Percentiles rank a stretch among this genome's conserved stretches.
phyloP scores from a whole-genome alignment of 2,329 filamentous ascomycete species.

The Westerdykella ornata region DNA sequence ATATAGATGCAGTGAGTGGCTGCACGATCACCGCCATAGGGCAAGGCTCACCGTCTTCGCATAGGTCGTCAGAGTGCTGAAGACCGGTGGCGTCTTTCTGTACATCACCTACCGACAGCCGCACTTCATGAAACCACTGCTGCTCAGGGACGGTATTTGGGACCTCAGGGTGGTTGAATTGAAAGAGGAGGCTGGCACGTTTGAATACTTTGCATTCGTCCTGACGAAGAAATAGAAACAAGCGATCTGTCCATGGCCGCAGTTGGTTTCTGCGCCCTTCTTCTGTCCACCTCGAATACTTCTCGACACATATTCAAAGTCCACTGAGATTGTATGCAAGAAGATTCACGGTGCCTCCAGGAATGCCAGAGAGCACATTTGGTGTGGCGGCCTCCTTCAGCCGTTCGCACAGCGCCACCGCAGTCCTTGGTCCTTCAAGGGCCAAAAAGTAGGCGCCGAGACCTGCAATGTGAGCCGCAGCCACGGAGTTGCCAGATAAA shows the following conservation, averaged over 20 bases:
- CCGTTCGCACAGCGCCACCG: slow-evolving; percentile 9
- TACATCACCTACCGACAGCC: slow-evolving; percentile 40
- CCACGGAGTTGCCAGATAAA: slow-evolving; percentile 15
- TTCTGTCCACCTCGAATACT: too few relatives aligned
- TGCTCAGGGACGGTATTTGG: slow-evolving; percentile 20
- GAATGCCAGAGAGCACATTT: slow-evolving; percentile 8
- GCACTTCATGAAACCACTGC: slow-evolving; percentile 26
- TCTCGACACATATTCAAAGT: neutral
- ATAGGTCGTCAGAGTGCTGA: slow-evolving; percentile 45
- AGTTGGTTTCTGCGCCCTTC: too few relatives aligned
- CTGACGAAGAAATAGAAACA: slow-evolving; percentile 5
- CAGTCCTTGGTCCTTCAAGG: slow-evolving; percentile 12
- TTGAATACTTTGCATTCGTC: slow-evolving; percentile 20
- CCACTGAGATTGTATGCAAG: slow-evolving; percentile 12
- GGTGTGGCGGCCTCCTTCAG: slow-evolving; percentile 9
- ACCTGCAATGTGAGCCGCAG: slow-evolving; percentile 20
- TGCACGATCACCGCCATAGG: neutral
- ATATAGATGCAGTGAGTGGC: slow-evolving; percentile 44
- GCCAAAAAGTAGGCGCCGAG: slow-evolving; percentile 16
- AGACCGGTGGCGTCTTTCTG: slow-evolving; percentile 45
- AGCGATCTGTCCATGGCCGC: neutral
- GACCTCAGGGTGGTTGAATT: slow-evolving; percentile 17
- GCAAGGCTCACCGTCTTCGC: neutral
- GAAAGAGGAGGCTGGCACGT: slow-evolving; percentile 15
- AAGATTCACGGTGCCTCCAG: slow-evolving; percentile 9